phyloP scores from a whole-genome alignment of 75 land plant species.

The Sequoiadendron giganteum region DNA sequence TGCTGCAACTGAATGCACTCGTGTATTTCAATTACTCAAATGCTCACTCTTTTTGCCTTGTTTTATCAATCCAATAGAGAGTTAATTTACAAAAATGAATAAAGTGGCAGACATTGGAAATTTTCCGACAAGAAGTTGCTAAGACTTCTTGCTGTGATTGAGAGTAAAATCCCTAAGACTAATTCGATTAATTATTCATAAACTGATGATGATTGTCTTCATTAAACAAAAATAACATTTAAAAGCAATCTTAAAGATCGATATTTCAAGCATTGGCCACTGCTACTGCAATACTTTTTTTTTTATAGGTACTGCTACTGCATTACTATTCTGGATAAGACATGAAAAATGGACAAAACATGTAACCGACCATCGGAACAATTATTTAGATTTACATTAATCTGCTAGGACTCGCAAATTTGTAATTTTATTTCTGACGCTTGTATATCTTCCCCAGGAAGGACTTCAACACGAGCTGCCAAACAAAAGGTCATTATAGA shows the following conservation, averaged over 20 bases:
- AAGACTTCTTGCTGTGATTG: not conserved
- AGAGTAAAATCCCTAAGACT: not conserved
- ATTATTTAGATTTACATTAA: not conserved
- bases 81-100: no score
- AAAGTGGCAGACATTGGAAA: no score
- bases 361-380: not conserved
- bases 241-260: not conserved
- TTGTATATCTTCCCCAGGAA: conserved; percentile 61
- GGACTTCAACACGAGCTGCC: conserved; percentile 35
- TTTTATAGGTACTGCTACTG: no score
- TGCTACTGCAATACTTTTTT: not conserved
- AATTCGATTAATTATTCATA: not conserved
- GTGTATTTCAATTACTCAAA: no score
- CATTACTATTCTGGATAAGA: not conserved
- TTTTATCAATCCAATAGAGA: no score
- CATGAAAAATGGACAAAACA: not conserved
- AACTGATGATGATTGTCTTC: not conserved
- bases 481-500: not conserved
- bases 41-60: not conserved
- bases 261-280: not conserved
- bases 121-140: not conserved
- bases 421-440: conserved; percentile 41
- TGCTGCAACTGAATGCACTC: not conserved
- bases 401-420: not conserved
- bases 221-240: not conserved